These are phyloP conservation scores for Starmerella powellii DNA, from an alignment of 805 yeast species.

Conservation along the genomic window DNA sequence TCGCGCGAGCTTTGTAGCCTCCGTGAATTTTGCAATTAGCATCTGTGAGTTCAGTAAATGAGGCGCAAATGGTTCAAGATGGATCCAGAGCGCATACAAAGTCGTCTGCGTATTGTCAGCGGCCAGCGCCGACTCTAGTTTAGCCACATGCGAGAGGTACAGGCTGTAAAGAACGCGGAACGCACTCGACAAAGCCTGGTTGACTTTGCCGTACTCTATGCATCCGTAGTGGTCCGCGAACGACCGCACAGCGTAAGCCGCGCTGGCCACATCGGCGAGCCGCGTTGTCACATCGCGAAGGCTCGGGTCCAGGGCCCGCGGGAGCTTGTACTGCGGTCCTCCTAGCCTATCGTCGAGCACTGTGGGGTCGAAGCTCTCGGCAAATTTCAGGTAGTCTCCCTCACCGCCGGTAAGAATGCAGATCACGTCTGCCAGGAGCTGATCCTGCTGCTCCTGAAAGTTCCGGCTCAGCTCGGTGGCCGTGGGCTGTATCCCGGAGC, in stretches of 20 bases:
- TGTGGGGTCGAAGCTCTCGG: conserved; percentile 45
- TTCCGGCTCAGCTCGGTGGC: background rate
- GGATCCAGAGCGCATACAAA: conserved; percentile 4
- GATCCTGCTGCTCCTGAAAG: conserved; percentile 47
- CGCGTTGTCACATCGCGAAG: conserved; percentile 56
- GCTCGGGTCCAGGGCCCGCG: conserved; percentile 60
- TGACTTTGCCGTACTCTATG: conserved; percentile 50
- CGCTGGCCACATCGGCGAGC: conserved; percentile 50
- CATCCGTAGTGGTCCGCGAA: conserved; percentile 52
- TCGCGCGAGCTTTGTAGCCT: conserved; percentile 9
- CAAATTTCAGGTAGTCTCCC: conserved; percentile 63
- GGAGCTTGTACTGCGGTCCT: conserved; percentile 69
- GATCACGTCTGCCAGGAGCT: conserved; percentile 57
- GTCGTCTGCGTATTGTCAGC: conserved; percentile 32
- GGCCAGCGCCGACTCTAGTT: conserved; percentile 33
- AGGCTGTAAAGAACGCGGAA: conserved; percentile 33
- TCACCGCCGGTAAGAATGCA: conserved; percentile 50
- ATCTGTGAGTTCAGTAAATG: conserved; percentile 24
- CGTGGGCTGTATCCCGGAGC: too few species aligned
- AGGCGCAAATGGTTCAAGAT: conserved; percentile 8
- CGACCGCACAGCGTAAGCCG: conserved; percentile 43
- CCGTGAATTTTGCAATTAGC: conserved; percentile 4
- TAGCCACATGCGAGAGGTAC: conserved; percentile 29
- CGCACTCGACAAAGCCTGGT: conserved; percentile 59
- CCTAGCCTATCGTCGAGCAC: conserved; percentile 34